These are phyloP conservation scores for Potentilla sterilis DNA, from an alignment of 306 rosid genomes.

Conservation along the genomic window DNA sequence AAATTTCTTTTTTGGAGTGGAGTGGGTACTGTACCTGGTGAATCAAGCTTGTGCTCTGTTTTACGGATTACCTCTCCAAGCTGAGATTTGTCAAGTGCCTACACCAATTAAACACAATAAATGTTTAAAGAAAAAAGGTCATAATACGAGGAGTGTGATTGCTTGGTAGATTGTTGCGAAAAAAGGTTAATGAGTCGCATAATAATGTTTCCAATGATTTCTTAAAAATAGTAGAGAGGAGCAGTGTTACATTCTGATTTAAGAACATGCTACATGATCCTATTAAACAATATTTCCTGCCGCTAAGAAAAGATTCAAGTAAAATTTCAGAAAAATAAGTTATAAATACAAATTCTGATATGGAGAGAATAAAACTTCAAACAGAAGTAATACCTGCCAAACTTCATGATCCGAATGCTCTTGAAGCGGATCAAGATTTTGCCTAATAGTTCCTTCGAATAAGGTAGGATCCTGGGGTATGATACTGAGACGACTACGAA, in stretches of 20 bases:
- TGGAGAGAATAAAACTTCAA: not conserved
- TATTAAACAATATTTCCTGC: not conserved
- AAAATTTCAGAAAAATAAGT: not conserved
- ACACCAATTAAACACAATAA: conserved; percentile 19
- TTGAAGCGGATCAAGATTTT: conserved; percentile 83
- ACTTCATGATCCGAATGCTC: conserved; percentile 81
- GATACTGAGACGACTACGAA: conserved; percentile 82
- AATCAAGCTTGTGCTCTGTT: conserved; percentile 68
- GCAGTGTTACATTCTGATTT: not conserved
- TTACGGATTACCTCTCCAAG: conserved; percentile 70
- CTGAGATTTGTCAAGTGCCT: conserved; percentile 91
- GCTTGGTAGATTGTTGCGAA: not conserved
- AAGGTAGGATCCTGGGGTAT: conserved; percentile 96
- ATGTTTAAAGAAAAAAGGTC: conserved; percentile 16
- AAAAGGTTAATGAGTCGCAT: not conserved
- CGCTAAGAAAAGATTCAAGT: not conserved
- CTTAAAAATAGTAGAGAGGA: not conserved
- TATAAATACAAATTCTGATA: not conserved
- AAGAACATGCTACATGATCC: not conserved
- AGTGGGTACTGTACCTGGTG: conserved; percentile 55
- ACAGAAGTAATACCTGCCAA: conserved; percentile 67
- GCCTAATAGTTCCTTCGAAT: conserved; percentile 90
- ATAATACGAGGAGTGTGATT: not conserved
- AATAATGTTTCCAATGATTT: not conserved
- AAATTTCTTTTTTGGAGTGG: not conserved